Percentiles rank a stretch among this genome's conserved stretches.
These are phyloP conservation scores for Sesbania bispinosa DNA, from an alignment of 306 rosid species.

Conservation along the genomic window DNA sequence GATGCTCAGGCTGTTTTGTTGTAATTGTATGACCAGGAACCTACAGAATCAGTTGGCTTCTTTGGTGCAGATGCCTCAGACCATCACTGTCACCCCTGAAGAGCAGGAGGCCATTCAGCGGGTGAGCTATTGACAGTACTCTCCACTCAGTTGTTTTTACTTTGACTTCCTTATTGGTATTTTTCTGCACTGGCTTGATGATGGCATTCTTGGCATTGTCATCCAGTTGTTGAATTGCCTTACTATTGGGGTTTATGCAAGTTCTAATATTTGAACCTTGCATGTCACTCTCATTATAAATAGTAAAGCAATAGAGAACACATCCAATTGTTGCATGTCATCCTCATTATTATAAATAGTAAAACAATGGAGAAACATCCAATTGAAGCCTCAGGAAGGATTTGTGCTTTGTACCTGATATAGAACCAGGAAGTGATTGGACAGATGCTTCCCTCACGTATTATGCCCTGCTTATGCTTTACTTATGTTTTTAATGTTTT, in stretches of 20 bases:
- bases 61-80: conserved; percentile 54
- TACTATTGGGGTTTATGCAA: not conserved
- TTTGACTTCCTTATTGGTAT: not conserved
- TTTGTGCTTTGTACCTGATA: not conserved
- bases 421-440: not conserved
- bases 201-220: not conserved
- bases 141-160: not conserved
- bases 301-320: not conserved
- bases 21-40: conserved; percentile 42
- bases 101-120: conserved; percentile 83
- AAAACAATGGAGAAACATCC: no score
- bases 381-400: not conserved
- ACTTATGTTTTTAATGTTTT: not conserved
- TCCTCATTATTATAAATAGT: no score
- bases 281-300: not conserved
- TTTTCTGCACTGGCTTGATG: not conserved
- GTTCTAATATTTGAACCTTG: conserved; percentile 7
- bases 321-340: conserved; percentile 20
- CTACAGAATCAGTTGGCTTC: conserved; percentile 44
- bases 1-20: conserved; percentile 18
- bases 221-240: not conserved
- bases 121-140: conserved; percentile 43
- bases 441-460: not conserved
- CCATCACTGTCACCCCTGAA: conserved; percentile 70
- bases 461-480: not conserved